Conservation (phyloP, 306 rosid species). For the Cucurbita pepo region DNA sequence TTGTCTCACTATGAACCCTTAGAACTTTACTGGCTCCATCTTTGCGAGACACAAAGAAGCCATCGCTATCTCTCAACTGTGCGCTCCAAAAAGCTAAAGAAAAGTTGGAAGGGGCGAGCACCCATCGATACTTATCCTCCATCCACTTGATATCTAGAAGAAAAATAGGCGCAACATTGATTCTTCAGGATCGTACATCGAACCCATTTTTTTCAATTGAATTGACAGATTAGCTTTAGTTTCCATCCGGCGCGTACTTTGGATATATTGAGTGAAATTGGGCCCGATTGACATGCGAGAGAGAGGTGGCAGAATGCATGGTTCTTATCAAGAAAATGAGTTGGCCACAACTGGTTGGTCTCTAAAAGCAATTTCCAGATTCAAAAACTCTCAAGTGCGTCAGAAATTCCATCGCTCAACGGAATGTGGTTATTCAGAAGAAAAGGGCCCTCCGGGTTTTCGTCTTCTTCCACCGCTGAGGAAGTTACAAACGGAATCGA, state of each 20-base stretch:
- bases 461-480: slow-evolving; percentile 57
- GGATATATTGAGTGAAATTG: not conserved
- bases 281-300: not conserved
- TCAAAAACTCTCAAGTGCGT: not conserved
- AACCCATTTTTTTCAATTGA: no score
- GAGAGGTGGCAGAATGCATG: slow-evolving; percentile 3
- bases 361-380: not conserved
- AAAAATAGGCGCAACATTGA: no score
- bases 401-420: not conserved
- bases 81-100: no score
- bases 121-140: no score
- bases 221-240: no score
- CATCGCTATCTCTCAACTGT: no score
- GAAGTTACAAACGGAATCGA: slow-evolving; percentile 58
- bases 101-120: no score
- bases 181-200: no score
- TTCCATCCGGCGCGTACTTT: not conserved
- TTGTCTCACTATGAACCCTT: no score
- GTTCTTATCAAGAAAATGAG: not conserved
- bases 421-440: slow-evolving; percentile 52
- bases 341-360: not conserved
- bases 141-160: no score
- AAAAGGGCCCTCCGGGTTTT: slow-evolving; percentile 63
- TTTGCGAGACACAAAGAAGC: no score
- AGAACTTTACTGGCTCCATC: no score